phyloP scores from a whole-genome alignment of 176 grass and related monocot species.

The Ampelocalamus luodianensis region DNA sequence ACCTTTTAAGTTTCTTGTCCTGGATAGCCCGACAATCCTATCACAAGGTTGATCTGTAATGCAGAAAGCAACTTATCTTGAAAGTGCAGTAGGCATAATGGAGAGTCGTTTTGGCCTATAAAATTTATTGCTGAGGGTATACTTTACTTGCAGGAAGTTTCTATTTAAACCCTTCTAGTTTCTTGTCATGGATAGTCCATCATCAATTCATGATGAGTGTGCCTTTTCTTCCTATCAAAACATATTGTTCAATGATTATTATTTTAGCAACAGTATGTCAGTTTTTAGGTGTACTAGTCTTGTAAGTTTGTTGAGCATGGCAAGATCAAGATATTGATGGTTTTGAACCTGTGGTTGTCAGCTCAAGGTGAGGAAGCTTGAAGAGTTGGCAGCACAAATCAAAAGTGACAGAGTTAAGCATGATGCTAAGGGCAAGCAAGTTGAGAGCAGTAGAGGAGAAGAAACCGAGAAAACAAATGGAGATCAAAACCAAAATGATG shows the following conservation, averaged over 20 bases:
- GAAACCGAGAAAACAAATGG: conserved; percentile 28
- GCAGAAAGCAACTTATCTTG: not conserved
- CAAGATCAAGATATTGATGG: conserved; percentile 17
- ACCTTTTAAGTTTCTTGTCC: conserved; percentile 24
- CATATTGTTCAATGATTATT: not conserved
- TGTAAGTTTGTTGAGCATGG: not conserved
- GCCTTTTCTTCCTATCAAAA: not conserved
- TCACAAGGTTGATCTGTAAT: not conserved
- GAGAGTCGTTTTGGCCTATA: not conserved
- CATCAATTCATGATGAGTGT: not conserved
- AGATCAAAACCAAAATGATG: conserved; percentile 38
- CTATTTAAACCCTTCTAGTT: conserved; percentile 2
- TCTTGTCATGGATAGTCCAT: conserved; percentile 6
- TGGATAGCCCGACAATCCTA: not conserved
- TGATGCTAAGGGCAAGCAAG: conserved; percentile 61
- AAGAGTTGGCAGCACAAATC: conserved; percentile 87
- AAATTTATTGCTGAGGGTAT: not conserved
- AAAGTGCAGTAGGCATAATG: not conserved
- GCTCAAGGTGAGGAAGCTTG: conserved; percentile 91
- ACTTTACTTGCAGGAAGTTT: not conserved
- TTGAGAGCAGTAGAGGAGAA: conserved; percentile 32
- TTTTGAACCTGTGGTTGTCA: conserved; percentile 42
- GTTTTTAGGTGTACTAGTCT: not conserved
- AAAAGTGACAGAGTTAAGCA: conserved; percentile 63
- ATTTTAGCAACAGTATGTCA: not conserved